Evolutionary conservation across 768 basidiomycete genomes (phyloP), one percentile per base, ranked within the genome.

Genomic region (Rhodotorula toruloides): DNA sequence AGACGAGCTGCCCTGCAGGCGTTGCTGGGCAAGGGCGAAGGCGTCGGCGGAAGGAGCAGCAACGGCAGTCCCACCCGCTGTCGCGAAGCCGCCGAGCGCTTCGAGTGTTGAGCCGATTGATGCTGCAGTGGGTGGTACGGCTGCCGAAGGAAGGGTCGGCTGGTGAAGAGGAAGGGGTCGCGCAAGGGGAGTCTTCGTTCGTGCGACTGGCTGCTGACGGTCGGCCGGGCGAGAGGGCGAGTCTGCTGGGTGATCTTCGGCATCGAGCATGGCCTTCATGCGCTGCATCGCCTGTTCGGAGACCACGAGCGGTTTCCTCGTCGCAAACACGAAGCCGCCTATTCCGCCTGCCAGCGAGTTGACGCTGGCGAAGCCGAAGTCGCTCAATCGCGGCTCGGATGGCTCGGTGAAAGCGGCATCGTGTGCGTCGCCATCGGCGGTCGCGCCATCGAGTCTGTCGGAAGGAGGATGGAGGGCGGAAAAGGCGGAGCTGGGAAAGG

Each of bases 291-390:
- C 63, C n/a, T 40, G n/a, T 11, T 47, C 50, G 13, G 68, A 65
- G 13, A 64, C 25, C 6, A 27, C 44, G 59, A 65, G 12, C 3
- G 58, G 39, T 31, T 69, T 69, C 29, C 68, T 36, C 22, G 42
- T 49, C 27, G 59, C 63, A 31, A 59, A 61, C 52, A 58, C 31
- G 61, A 70, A 63, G 2, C 63, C 55, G 42, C 55, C 60, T 11
- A 22, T n/a, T 12, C 32, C 4, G 3, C 17, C 37, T 6, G 39
- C n/a, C 25, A 31, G 9, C 7, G 49, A 39, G 39, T 48, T 48
- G 39, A 61, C 1, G 25, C 27, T 52, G 16, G 50, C 32, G 27
- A 53, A 61, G 2, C 60, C 60, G 16, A 61, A 61, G 43, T 61
- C 60, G 42, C 17, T 16, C 32, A 61, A 43, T 7, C 60, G 50